Percentiles rank a stretch among this genome's conserved stretches.
Evolutionary conservation across 75 land plant species (phyloP).

Genomic region (Pinus albicaulis): DNA sequence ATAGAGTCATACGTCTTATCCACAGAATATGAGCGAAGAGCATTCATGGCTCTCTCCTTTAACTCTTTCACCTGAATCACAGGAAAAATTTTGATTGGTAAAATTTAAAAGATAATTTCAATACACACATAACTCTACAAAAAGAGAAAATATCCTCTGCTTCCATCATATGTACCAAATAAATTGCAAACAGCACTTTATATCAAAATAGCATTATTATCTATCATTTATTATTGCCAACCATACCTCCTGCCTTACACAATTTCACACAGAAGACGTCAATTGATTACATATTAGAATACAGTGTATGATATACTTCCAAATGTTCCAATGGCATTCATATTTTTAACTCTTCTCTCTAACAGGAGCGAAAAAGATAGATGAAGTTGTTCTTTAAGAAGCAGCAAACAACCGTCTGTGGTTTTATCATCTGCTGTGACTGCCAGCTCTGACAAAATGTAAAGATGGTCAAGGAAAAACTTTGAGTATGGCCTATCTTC

Average conservation of each 20-base stretch:
- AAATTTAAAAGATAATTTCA: neutral
- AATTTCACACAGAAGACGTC: neutral
- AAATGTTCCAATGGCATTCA: too few species aligned
- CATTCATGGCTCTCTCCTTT: conserved; percentile 86
- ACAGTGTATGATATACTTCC: neutral
- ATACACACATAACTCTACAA: too few species aligned
- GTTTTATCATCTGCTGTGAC: neutral
- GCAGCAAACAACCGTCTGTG: neutral
- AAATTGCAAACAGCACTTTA: too few species aligned
- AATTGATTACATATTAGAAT: neutral
- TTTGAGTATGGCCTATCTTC: neutral
- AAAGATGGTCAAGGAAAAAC: neutral
- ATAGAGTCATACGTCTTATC: conserved; percentile 32
- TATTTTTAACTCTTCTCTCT: neutral
- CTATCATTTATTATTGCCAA: neutral
- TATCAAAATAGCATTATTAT: neutral
- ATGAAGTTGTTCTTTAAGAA: neutral
- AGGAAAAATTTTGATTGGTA: neutral
- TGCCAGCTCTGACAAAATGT: neutral
- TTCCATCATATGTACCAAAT: neutral
- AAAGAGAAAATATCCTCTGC: too few species aligned
- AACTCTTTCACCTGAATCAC: conserved; percentile 70
- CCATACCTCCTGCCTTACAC: neutral
- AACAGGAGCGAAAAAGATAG: neutral
- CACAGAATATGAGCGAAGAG: conserved; percentile 45